These are phyloP conservation scores for Sporobolomyces phaffii DNA, from an alignment of 768 basidiomycete genomes.

Conservation along the genomic window DNA sequence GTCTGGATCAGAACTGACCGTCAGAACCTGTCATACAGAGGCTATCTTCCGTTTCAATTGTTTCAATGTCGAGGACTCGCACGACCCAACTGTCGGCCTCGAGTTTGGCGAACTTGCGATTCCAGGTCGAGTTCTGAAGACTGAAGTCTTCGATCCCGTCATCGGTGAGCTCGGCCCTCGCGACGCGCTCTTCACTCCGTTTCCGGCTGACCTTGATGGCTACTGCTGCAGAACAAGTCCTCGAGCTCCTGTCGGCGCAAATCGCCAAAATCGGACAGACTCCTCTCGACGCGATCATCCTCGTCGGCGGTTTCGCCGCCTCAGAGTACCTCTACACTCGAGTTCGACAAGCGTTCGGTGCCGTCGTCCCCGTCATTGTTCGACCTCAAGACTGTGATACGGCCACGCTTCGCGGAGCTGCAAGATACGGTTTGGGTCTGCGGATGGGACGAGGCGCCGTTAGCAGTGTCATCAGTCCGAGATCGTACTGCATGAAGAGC, in stretches of 20 bases:
- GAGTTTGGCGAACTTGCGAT: constrained; percentile 77
- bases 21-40: constrained; percentile 56
- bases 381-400: constrained; percentile 82
- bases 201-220: too few relatives aligned
- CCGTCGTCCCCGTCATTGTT: constrained; percentile 66
- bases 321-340: constrained; percentile 76
- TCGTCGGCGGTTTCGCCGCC: constrained; percentile 81
- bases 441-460: constrained; percentile 56
- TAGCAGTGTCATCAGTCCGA: constrained; percentile 72
- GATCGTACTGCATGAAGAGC: constrained; percentile 66
- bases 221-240: constrained; percentile 53
- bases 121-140: constrained; percentile 68
- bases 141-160: constrained; percentile 82
- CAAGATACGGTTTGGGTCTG: constrained; percentile 73
- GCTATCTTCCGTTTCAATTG: constrained; percentile 83
- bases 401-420: constrained; percentile 80
- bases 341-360: constrained; percentile 58
- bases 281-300: constrained; percentile 68
- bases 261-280: constrained; percentile 58
- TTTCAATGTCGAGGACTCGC: constrained; percentile 65
- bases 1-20: too few relatives aligned
- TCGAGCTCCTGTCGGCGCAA: constrained; percentile 73
- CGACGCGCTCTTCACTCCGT: too few relatives aligned
- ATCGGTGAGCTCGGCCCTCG: constrained; percentile 54
- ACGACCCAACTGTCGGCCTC: constrained; percentile 72